These are phyloP conservation scores for Xanthoceras sorbifolium DNA, from an alignment of 345 rosid species.

Conservation along the genomic window DNA sequence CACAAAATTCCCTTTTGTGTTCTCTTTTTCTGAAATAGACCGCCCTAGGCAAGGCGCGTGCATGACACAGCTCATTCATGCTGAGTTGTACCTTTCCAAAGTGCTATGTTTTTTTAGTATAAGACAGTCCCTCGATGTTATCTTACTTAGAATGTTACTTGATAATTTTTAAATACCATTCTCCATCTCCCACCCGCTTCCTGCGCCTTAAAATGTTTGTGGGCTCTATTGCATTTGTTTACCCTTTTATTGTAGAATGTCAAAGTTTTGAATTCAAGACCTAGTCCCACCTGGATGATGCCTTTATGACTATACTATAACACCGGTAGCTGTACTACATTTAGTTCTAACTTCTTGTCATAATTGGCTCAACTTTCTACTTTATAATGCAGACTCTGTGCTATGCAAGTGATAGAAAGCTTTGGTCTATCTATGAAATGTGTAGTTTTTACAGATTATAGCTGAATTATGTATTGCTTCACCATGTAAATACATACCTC, in stretches of 20 bases:
- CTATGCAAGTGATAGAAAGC: not conserved
- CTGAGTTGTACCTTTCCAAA: too few relatives aligned
- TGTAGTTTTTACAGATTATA: not conserved
- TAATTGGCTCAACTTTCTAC: not conserved
- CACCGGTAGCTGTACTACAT: not conserved
- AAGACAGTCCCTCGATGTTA: too few relatives aligned
- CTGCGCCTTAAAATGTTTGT: not conserved
- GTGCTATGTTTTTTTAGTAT: too few relatives aligned
- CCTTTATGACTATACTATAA: not conserved
- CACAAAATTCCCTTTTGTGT: too few relatives aligned
- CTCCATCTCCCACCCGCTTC: not conserved
- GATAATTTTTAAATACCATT: too few relatives aligned
- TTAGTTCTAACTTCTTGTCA: not conserved
- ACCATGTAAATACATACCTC: not conserved
- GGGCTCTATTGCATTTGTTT: not conserved
- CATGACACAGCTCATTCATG: too few relatives aligned
- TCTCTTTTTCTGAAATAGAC: not conserved
- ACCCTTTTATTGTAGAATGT: not conserved
- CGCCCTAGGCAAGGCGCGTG: too few relatives aligned
- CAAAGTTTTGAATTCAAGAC: not conserved
- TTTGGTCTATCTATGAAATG: not conserved
- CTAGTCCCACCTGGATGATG: not conserved
- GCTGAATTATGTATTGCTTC: not conserved
- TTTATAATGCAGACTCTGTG: not conserved
- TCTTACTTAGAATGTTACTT: not conserved